Percentiles rank a stretch among this genome's conserved stretches.
Evolutionary conservation across 768 basidiomycete genomes (phyloP).

Genomic region (Naematelia aurantialba): DNA sequence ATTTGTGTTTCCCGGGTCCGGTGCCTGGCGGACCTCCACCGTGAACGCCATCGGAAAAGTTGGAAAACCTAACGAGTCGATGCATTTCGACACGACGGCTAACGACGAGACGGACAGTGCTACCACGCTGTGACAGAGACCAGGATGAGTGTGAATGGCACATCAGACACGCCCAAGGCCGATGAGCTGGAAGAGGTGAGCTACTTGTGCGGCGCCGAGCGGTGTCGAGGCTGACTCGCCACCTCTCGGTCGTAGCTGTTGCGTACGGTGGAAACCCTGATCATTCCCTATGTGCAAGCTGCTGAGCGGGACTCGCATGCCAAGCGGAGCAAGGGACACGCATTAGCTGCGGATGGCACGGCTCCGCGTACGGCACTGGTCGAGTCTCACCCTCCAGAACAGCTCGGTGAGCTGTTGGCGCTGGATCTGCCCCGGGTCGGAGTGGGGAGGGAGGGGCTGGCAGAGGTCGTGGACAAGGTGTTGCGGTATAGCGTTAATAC

Average conservation of each 20-base stretch:
- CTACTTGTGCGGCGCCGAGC: no score
- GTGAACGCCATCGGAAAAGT: not conserved
- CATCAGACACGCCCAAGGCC: not conserved
- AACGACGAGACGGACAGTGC: no score
- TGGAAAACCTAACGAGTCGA: not conserved
- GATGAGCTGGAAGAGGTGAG: not conserved
- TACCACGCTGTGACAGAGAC: no score
- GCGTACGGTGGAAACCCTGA: constrained; percentile 16
- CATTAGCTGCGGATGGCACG: not conserved
- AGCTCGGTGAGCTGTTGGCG: constrained; percentile 2
- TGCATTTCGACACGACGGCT: not conserved
- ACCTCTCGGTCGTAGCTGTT: constrained; percentile 13
- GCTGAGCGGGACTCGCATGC: not conserved
- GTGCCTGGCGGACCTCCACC: not conserved
- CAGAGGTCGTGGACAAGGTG: constrained; percentile 16
- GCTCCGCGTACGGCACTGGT: not conserved
- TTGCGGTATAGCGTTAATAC: constrained; percentile 29
- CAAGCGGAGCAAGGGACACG: not conserved
- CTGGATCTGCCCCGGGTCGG: constrained; percentile 16
- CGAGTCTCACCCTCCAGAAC: constrained; percentile 6
- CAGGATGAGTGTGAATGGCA: not conserved
- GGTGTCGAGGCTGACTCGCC: not conserved
- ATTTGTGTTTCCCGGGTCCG: not conserved
- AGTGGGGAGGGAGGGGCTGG: constrained; percentile 17
- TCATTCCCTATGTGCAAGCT: constrained; percentile 18